Conservation (phyloP, 2,329 filamentous ascomycete species). For the Alternaria postmessia region DNA sequence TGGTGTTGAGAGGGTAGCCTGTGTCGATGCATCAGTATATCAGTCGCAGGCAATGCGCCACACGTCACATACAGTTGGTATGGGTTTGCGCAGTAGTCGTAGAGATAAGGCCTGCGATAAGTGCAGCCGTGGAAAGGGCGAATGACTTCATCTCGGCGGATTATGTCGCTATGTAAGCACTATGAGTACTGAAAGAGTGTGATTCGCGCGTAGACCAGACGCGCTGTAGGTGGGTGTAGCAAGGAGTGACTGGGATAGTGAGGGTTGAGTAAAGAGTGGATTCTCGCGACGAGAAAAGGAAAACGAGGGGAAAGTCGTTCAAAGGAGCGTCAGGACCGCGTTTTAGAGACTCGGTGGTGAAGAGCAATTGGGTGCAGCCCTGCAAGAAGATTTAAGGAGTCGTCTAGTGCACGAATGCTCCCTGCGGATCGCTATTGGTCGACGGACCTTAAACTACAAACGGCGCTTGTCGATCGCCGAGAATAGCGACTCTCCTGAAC, state of each 20-base stretch:
- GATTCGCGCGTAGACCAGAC: slow-evolving; percentile 48
- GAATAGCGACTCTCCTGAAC: slow-evolving; percentile 5
- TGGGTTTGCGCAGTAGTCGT: slow-evolving; percentile 74
- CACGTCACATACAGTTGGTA: slow-evolving; percentile 62
- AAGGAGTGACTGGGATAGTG: slow-evolving; percentile 35
- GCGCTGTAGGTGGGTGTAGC: slow-evolving; percentile 29
- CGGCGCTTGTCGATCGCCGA: slow-evolving; percentile 29
- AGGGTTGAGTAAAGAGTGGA: slow-evolving; percentile 38
- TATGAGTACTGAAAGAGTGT: slow-evolving; percentile 40
- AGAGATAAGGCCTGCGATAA: slow-evolving; percentile 50
- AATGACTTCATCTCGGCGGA: slow-evolving; percentile 41
- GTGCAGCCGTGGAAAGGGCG: slow-evolving; percentile 47
- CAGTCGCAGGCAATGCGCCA: background rate
- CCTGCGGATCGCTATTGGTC: slow-evolving; percentile 18
- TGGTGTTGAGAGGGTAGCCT: slow-evolving; percentile 75
- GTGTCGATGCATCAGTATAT: slow-evolving; percentile 1
- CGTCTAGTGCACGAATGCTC: slow-evolving; percentile 25
- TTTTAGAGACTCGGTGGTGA: slow-evolving; percentile 36
- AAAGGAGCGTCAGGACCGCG: slow-evolving; percentile 37
- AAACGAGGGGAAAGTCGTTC: slow-evolving; percentile 21
- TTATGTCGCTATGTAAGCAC: slow-evolving; percentile 10
- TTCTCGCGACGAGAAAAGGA: slow-evolving; percentile 31
- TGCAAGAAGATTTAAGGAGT: slow-evolving; percentile 32
- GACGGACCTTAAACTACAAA: slow-evolving; percentile 21
- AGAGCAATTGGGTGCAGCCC: slow-evolving; percentile 34